These are phyloP conservation scores for Rhizopogon rudus DNA, from an alignment of 768 basidiomycete genomes.

Conservation along the genomic window DNA sequence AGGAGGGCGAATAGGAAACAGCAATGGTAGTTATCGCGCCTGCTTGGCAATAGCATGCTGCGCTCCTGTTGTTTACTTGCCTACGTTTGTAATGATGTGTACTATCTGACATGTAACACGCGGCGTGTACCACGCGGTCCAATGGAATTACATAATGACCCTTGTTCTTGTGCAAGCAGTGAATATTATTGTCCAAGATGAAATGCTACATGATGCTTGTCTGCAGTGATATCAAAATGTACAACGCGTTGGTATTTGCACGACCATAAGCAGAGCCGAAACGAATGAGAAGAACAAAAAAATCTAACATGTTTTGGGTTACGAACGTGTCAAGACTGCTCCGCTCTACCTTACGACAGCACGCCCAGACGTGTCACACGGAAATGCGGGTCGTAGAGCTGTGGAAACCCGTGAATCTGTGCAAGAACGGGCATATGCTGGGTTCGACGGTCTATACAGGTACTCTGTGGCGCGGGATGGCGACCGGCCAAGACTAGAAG, in stretches of 20 bases:
- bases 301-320: neutral
- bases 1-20: slow-evolving; percentile 5
- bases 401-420: slow-evolving; percentile 30
- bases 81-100: slow-evolving; percentile 1
- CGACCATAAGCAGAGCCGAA: too few relatives aligned
- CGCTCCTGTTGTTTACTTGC: neutral
- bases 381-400: slow-evolving; percentile 27
- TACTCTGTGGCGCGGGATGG: slow-evolving; percentile 12
- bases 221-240: neutral
- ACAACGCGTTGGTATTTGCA: neutral
- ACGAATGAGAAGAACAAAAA: neutral
- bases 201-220: neutral
- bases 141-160: neutral
- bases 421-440: slow-evolving; percentile 27
- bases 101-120: neutral
- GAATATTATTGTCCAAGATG: neutral
- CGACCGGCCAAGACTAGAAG: slow-evolving; percentile 1
- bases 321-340: neutral
- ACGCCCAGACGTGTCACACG: slow-evolving; percentile 6
- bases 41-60: neutral
- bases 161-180: neutral
- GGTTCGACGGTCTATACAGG: slow-evolving; percentile 25
- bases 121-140: neutral
- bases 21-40: neutral
- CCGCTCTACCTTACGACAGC: neutral